A percentile compares a stretch with the other conserved stretches of the same genome.
Conservation (phyloP, 176 grass and related monocot genomes). For the Carex myosuroides region DNA sequence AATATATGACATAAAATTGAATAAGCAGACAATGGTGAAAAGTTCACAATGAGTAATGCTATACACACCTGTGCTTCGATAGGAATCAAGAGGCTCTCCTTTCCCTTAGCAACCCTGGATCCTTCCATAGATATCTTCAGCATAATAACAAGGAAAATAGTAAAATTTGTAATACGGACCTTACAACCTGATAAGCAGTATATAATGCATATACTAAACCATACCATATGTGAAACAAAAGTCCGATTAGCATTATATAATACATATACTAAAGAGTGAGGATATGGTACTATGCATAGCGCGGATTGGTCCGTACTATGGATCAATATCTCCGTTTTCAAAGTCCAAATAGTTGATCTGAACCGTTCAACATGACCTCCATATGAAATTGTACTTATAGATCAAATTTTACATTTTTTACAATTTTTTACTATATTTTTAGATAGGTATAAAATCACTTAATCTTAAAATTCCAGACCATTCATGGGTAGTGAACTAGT, state of each 20-base stretch:
- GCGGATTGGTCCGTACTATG: too few relatives aligned
- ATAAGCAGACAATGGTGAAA: background rate
- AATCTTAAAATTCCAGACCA: too few relatives aligned
- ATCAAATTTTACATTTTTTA: too few relatives aligned
- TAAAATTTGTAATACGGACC: conserved; percentile 22
- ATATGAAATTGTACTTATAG: too few relatives aligned
- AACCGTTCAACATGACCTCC: too few relatives aligned
- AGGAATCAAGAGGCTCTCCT: conserved; percentile 92
- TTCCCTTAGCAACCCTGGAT: conserved; percentile 47
- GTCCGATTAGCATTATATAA: background rate
- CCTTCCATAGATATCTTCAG: conserved; percentile 73
- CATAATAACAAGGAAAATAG: conserved; percentile 6
- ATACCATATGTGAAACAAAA: background rate
- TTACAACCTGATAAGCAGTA: background rate
- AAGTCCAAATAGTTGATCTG: too few relatives aligned
- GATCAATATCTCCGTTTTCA: too few relatives aligned
- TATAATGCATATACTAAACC: background rate
- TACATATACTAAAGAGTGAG: background rate
- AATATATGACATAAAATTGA: background rate
- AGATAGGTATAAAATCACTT: too few relatives aligned
- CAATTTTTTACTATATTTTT: too few relatives aligned
- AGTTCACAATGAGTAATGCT: background rate
- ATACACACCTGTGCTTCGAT: conserved; percentile 49
- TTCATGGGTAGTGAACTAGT: too few relatives aligned
- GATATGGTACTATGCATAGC: too few relatives aligned